A percentile compares a stretch with the other conserved stretches of the same genome.
Conservation (phyloP, 345 rosid genomes). For the Rhodamnia argentea region DNA sequence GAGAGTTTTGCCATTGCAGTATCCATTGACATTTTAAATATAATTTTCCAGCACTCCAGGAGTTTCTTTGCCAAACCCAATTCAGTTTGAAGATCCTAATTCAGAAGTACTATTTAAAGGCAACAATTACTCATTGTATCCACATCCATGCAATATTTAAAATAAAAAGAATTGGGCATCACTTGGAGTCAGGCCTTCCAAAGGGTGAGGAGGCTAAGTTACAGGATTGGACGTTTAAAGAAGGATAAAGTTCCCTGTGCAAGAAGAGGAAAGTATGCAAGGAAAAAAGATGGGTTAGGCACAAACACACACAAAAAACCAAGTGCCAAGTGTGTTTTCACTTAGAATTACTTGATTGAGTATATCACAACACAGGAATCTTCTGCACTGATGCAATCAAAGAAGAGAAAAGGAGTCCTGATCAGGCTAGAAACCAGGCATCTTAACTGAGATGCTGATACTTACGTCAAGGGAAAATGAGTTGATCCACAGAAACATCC, state of each 20-base stretch:
- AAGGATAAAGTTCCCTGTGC: not conserved
- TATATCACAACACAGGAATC: not conserved
- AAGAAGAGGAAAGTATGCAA: not conserved
- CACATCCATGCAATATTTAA: not conserved
- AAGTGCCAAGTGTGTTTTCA: not conserved
- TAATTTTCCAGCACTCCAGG: not conserved
- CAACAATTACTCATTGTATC: not conserved
- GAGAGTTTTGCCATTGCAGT: not conserved
- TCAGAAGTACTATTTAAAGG: not conserved
- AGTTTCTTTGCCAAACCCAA: not conserved
- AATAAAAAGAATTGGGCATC: not conserved
- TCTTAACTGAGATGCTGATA: not conserved
- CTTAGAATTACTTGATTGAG: not conserved
- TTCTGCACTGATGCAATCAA: not conserved
- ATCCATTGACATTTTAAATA: not conserved
- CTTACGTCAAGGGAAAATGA: not conserved
- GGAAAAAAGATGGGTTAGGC: not conserved
- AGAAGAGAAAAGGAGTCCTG: not conserved
- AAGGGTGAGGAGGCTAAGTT: not conserved
- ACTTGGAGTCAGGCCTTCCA: not conserved
- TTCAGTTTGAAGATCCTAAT: not conserved
- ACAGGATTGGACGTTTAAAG: not conserved
- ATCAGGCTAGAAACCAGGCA: not conserved
- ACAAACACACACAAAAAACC: not conserved
- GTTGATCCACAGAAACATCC: not conserved